Evolutionary conservation across 352 stramenopile genomes (phyloP).

Genomic region (Pythium brassicae): DNA sequence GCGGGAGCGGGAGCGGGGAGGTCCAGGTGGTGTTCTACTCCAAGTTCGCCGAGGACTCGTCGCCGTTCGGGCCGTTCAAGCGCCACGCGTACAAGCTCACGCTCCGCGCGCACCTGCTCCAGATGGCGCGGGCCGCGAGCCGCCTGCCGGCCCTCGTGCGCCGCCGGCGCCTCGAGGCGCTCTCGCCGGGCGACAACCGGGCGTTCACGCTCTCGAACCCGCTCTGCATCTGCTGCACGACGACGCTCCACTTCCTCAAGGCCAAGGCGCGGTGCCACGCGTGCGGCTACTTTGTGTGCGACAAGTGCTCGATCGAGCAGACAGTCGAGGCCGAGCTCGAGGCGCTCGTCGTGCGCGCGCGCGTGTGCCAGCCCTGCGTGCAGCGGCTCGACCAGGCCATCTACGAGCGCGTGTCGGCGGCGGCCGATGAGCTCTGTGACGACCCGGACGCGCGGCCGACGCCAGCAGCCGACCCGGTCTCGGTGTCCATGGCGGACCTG

Average conservation of each 20-base stretch:
- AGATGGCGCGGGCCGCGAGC: conserved; percentile 19
- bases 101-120: conserved; percentile 17
- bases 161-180: conserved; percentile 40
- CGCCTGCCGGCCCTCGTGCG: conserved; percentile 35
- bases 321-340: conserved; percentile 23
- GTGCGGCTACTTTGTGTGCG: conserved; percentile 49
- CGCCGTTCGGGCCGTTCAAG: conserved; percentile 15
- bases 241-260: conserved; percentile 27
- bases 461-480: neutral
- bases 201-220: conserved; percentile 21
- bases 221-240: conserved; percentile 38
- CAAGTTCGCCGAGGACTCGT: conserved; percentile 15
- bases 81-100: conserved; percentile 14
- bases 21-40: conserved; percentile 16
- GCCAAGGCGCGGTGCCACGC: conserved; percentile 35
- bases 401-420: conserved; percentile 20
- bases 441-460: neutral
- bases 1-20: neutral
- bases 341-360: conserved; percentile 30
- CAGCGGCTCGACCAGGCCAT: conserved; percentile 34
- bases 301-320: conserved; percentile 39
- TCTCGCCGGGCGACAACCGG: conserved; percentile 22
- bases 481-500: conserved; percentile 17
- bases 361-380: conserved; percentile 42
- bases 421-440: neutral